Percentiles rank a stretch among this genome's conserved stretches.
Conservation (phyloP, 1,284 basidiomycete species). For the Ceratobasidium sp. region DNA sequence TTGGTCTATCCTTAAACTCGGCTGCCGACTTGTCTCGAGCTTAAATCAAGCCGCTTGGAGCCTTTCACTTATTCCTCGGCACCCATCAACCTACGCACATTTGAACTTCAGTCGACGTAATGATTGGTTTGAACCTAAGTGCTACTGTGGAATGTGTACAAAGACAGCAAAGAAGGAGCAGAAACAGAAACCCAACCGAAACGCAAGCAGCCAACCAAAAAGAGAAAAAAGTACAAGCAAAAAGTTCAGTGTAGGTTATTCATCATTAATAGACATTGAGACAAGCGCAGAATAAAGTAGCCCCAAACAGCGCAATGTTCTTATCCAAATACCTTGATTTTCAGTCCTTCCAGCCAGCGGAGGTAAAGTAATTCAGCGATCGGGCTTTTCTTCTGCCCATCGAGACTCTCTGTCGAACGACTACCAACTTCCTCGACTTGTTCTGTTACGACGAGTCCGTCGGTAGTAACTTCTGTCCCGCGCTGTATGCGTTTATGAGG, state of each 20-base stretch:
- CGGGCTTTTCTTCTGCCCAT: slow-evolving; percentile 58
- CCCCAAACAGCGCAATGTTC: slow-evolving; percentile 29
- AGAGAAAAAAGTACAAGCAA: slow-evolving; percentile 2
- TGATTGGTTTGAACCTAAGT: background rate
- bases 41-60: too few species aligned
- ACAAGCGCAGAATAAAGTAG: slow-evolving; percentile 21
- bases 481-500: slow-evolving; percentile 79
- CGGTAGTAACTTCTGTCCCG: slow-evolving; percentile 80
- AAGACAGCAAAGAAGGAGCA: too few species aligned
- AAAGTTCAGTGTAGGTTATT: slow-evolving; percentile 17
- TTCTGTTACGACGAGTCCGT: slow-evolving; percentile 79
- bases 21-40: too few species aligned
- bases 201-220: background rate
- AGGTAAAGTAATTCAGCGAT: slow-evolving; percentile 94
- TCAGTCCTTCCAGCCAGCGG: slow-evolving; percentile 92
- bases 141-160: slow-evolving; percentile 6
- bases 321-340: slow-evolving; percentile 77
- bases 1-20: background rate
- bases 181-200: background rate
- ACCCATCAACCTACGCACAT: background rate
- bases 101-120: background rate
- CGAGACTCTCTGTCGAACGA: slow-evolving; percentile 47
- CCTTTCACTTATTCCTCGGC: too few species aligned
- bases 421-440: slow-evolving; percentile 61
- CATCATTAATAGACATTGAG: slow-evolving; percentile 2